phyloP scores from a whole-genome alignment of 257 asterid genomes.

The Primulina eburnea region DNA sequence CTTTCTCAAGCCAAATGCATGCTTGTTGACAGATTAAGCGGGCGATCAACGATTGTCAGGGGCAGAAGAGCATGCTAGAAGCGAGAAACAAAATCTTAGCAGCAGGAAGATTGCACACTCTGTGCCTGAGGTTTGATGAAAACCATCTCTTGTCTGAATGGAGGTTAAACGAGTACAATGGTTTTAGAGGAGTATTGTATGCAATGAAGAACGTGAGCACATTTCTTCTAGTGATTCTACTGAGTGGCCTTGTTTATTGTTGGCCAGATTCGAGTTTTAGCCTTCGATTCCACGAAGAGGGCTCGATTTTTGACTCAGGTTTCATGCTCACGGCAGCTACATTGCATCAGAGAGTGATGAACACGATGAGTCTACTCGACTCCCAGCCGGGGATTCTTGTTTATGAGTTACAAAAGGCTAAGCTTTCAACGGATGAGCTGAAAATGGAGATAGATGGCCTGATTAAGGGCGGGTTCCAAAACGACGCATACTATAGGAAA shows the following conservation, averaged over 20 bases:
- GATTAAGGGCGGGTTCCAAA: constrained; percentile 29
- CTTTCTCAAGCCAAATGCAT: neutral
- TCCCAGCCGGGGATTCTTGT: constrained; percentile 54
- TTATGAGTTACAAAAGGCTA: constrained; percentile 51
- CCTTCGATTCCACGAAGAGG: constrained; percentile 38
- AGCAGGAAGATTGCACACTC: constrained; percentile 49
- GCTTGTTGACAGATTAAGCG: constrained; percentile 46
- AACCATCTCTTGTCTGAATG: constrained; percentile 41
- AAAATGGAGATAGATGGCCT: constrained; percentile 46
- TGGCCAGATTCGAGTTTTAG: constrained; percentile 61
- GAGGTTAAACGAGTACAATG: constrained; percentile 61
- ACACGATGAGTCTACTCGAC: constrained; percentile 29
- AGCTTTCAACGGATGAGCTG: constrained; percentile 44
- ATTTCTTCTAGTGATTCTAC: constrained; percentile 52
- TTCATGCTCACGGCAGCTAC: constrained; percentile 54
- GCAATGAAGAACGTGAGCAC: constrained; percentile 73
- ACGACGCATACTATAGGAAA: constrained; percentile 36
- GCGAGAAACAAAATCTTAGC: constrained; percentile 60
- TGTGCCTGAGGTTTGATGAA: constrained; percentile 49
- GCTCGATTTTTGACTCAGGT: constrained; percentile 32
- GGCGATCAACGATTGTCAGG: constrained; percentile 56
- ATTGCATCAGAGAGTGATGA: constrained; percentile 52
- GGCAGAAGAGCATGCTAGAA: constrained; percentile 55
- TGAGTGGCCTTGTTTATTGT: constrained; percentile 62
- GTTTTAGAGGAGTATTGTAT: constrained; percentile 64